A percentile compares a stretch with the other conserved stretches of the same genome.
phyloP scores from a whole-genome alignment of 345 rosid species.

The Ailanthus altissimus region DNA sequence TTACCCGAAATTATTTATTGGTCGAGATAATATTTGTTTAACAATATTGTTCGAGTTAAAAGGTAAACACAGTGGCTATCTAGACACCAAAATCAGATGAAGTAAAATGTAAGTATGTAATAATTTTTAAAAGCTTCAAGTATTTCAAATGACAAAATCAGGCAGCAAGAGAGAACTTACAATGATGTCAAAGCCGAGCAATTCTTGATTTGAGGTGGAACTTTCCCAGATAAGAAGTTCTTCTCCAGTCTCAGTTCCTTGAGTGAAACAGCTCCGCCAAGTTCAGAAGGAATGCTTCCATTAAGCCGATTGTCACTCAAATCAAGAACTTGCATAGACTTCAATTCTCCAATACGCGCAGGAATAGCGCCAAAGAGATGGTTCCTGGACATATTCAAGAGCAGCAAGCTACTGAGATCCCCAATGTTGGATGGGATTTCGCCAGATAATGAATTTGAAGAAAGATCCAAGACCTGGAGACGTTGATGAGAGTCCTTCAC shows the following conservation, averaged over 20 bases:
- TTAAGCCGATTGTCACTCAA: conserved; percentile 65
- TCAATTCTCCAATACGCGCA: conserved; percentile 51
- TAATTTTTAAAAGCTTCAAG: neutral
- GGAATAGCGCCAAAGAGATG: conserved; percentile 65
- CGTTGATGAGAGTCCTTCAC: conserved; percentile 36
- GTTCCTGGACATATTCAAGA: conserved; percentile 73
- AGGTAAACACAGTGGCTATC: neutral
- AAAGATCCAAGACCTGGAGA: conserved; percentile 66
- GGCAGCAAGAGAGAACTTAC: conserved; percentile 48
- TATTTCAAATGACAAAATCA: neutral
- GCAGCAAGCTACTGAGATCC: conserved; percentile 52
- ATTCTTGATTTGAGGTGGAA: conserved; percentile 57
- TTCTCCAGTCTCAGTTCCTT: conserved; percentile 59
- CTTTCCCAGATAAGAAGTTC: conserved; percentile 67
- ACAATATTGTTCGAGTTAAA: neutral
- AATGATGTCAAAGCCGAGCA: conserved; percentile 61
- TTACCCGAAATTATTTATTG: neutral
- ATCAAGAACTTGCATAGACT: conserved; percentile 52
- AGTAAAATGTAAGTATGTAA: neutral
- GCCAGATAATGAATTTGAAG: conserved; percentile 71
- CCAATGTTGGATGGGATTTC: conserved; percentile 56
- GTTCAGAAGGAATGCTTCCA: conserved; percentile 69
- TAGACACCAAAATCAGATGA: neutral
- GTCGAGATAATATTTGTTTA: neutral
- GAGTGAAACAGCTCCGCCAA: conserved; percentile 65